Evolutionary conservation across 805 yeast genomes (phyloP).

Genomic region (Jamesozyma gamospora): DNA sequence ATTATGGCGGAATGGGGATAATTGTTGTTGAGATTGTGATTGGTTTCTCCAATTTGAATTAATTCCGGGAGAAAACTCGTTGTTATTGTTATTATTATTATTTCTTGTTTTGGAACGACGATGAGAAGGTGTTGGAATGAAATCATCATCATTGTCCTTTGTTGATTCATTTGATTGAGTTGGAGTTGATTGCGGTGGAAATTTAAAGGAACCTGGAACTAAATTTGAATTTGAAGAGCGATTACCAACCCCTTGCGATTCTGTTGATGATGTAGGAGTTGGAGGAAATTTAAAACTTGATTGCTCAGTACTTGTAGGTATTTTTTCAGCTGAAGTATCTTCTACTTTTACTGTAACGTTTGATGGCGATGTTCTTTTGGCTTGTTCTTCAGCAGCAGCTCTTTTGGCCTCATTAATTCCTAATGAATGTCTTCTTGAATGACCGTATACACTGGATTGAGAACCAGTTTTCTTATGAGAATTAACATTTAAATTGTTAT

Average conservation of each 20-base stretch:
- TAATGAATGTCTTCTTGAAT: slow-evolving; percentile 81
- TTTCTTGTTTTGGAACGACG: slow-evolving; percentile 25
- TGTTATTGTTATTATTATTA: slow-evolving; percentile 4
- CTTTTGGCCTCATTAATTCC: slow-evolving; percentile 88
- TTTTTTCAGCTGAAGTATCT: slow-evolving; percentile 5
- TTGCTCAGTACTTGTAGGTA: slow-evolving; percentile 8
- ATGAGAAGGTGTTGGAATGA: slow-evolving; percentile 21
- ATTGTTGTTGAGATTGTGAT: slow-evolving; percentile 35
- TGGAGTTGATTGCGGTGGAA: slow-evolving; percentile 40
- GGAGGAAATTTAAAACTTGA: slow-evolving; percentile 27
- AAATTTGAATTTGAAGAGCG: slow-evolving; percentile 17
- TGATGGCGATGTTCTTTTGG: slow-evolving; percentile 41
- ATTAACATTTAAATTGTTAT: slow-evolving; percentile 8
- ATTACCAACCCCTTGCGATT: slow-evolving; percentile 4
- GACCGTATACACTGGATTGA: slow-evolving; percentile 48
- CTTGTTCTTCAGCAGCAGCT: slow-evolving; percentile 90
- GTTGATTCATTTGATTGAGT: background rate
- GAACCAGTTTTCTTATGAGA: slow-evolving; percentile 44
- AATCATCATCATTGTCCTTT: slow-evolving; percentile 21
- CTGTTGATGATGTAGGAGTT: slow-evolving; percentile 14
- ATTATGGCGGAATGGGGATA: slow-evolving; percentile 29
- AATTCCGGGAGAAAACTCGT: slow-evolving; percentile 29
- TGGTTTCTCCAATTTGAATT: slow-evolving; percentile 55
- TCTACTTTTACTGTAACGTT: slow-evolving; percentile 10
- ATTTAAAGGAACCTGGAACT: slow-evolving; percentile 47